Base-by-base conservation (phyloP, 2,329 filamentous ascomycete species). In the Claviceps sp. region DNA sequence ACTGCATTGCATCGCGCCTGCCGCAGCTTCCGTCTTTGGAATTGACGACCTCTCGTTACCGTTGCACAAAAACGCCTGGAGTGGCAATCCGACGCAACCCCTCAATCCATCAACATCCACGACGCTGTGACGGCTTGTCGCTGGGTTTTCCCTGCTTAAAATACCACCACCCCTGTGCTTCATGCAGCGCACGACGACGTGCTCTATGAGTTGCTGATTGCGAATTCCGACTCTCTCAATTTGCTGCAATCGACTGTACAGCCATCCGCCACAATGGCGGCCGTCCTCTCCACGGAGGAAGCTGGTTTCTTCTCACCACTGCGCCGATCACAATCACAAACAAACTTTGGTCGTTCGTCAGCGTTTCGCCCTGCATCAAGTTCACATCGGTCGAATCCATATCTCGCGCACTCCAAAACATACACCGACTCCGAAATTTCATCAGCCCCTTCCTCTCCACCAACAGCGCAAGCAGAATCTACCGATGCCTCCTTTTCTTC, bases 291-390 rank as follows among this genome's bases (percentile, higher is more conserved):
- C 44, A 74, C 77, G 16, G 79, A 82, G 60, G 79, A 83, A 60
- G 74, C 68, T 56, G 70, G 69, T 59, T 77, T 76, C 63, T 83
- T 82, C 65, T 67, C 76, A 16, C 71, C 75, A 48, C 64, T 83
- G 58, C 75, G 74, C 56, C 76, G 80, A 54, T 82, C 80, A 13
- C 77, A 81, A 56, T 83, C 80, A 3, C 77, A 81, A 58, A 71
- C 75, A 49, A 79, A 75, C 58, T 79, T 83, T 51, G 63, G 69
- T 54, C 66, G 72, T 50, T 66, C 68, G 24, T 62, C 68, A 4
- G 62, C 62, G 24, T 75, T 74, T 53, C 69, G 69, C 56, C 63
- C 70, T 60, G 72, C 45, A 71, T 76, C 37, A 69, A 70, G 47
- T 67, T 77, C 54, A 68, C 66, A 60, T 71, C 77, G 50, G 8